These are phyloP conservation scores for Coemansia sp. DNA, from an alignment of 192 early-diverging fungal genomes.

Conservation along the genomic window DNA sequence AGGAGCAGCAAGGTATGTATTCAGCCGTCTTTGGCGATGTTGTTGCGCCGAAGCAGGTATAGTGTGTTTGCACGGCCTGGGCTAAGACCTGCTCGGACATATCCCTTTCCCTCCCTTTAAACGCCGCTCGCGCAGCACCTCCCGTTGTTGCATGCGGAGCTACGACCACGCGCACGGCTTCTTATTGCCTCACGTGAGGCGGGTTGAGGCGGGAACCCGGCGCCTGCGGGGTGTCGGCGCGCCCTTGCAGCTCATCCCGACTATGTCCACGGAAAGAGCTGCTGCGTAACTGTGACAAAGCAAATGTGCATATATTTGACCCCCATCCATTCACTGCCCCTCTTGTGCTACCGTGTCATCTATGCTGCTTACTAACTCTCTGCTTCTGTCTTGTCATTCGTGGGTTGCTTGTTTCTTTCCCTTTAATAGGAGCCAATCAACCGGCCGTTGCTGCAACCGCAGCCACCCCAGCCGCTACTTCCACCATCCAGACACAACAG, in stretches of 20 bases:
- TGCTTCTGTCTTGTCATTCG: conserved; percentile 8
- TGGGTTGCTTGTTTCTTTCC: conserved; percentile 1
- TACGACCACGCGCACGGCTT: background rate
- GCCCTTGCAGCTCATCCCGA: background rate
- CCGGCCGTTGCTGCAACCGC: conserved; percentile 10
- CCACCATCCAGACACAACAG: conserved; percentile 16
- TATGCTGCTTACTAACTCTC: conserved; percentile 13
- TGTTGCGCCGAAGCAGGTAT: background rate
- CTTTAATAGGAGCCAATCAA: conserved; percentile 37
- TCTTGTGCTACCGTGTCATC: conserved; percentile 10
- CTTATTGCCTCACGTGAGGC: conserved; percentile 14
- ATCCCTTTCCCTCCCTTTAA: background rate
- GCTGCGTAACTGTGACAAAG: background rate
- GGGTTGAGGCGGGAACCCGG: background rate
- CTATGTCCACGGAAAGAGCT: background rate
- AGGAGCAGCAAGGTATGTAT: conserved; percentile 56
- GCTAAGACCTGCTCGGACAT: background rate
- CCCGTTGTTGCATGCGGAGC: background rate
- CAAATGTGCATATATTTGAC: conserved; percentile 32
- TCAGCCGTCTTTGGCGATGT: background rate
- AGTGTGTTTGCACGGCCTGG: background rate
- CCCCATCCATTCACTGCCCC: conserved; percentile 9
- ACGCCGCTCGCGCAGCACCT: background rate
- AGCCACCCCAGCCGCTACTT: conserved; percentile 25
- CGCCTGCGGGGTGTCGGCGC: background rate